Base-by-base conservation (phyloP, 2,329 filamentous ascomycete genomes). In the Cercospora sojina region DNA sequence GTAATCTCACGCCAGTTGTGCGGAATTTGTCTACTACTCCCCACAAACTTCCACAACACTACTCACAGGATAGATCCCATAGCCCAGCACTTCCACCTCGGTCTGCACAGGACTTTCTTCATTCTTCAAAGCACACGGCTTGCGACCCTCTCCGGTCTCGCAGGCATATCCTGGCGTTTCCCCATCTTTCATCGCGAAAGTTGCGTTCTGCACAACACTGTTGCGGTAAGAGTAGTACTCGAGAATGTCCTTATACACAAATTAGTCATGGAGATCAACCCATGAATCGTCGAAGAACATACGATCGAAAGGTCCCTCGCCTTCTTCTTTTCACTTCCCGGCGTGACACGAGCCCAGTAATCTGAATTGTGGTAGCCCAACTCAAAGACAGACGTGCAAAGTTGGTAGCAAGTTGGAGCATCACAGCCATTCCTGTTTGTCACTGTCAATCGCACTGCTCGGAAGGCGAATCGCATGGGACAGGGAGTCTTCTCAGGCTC, bases 141-240 rank as follows among this genome's bases (percentile, higher is more conserved):
- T 57, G 1, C 23, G 35, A 8, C 23, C 25, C 9, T 31, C 35
- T 18, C 9, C 20, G 0, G 18, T 5, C n/a, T 47, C 25, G 27
- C 58, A 60, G 32, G 23, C 25, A n/a, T 60, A 60, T 16, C 13
- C 18, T 16, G 35, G 16, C 12, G 58, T 60, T 7, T 60, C 58
- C 3, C 47, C 38, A 29, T 60, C 23, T 25, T 32, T 27, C 38
- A 49, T 10, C 8, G 47, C 23, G 27, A 49, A 60, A 4, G 58
- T 60, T 9, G 35, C 58, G 8, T 60, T 60, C 25, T 60, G 58
- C 9, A 60, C 58, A 25, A 60, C 58, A 6, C 58, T 60, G 13
- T 60, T 47, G 58, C 58, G 58, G 25, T 60, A 60, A n/a, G 58
- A 60, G 38, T 60, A 60, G 38, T 60, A 60, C n/a, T 60, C 20